Evolutionary conservation across 1,139 yeast species (phyloP).

Genomic region (Debaryomyces robertsiae): DNA sequence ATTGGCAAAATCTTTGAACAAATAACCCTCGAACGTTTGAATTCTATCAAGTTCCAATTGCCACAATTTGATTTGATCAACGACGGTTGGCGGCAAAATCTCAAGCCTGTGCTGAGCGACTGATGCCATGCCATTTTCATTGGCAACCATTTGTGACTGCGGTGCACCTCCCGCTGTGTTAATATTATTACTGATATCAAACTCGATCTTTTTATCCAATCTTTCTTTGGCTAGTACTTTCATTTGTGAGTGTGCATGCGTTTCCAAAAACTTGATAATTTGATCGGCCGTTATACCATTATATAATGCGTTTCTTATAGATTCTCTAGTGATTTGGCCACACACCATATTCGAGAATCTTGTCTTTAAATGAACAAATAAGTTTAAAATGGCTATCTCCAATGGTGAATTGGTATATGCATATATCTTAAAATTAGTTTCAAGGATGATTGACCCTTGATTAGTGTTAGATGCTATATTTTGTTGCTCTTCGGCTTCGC

Average conservation of each 20-base stretch:
- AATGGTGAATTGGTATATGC: conserved; percentile 95
- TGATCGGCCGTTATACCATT: conserved; percentile 97
- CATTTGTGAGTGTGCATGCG: conserved; percentile 97
- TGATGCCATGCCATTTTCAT: conserved; percentile 23
- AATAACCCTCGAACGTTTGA: conserved; percentile 81
- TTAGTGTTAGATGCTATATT: conserved; percentile 24
- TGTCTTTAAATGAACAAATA: conserved; percentile 82
- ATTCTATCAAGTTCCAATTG: conserved; percentile 94
- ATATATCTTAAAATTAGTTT: conserved; percentile 89
- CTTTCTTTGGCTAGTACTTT: conserved; percentile 66
- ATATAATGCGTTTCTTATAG: conserved; percentile 76
- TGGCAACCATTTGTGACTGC: conserved; percentile 31
- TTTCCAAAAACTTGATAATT: conserved; percentile 81
- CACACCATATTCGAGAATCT: conserved; percentile 91
- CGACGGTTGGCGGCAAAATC: conserved; percentile 89
- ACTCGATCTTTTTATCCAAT: conserved; percentile 65
- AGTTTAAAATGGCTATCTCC: conserved; percentile 87
- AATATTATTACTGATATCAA: conserved; percentile 58
- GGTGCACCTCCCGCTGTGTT: conserved; percentile 52
- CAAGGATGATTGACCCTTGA: conserved; percentile 78
- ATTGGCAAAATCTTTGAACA: conserved; percentile 82
- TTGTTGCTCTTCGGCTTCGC: conserved; percentile 21
- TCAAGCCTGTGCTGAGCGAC: conserved; percentile 53
- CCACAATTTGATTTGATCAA: conserved; percentile 94
- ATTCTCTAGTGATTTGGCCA: conserved; percentile 91